Evolutionary conservation across 2,329 filamentous ascomycete genomes (phyloP).

Genomic region (Aspergillus hiratsukae): DNA sequence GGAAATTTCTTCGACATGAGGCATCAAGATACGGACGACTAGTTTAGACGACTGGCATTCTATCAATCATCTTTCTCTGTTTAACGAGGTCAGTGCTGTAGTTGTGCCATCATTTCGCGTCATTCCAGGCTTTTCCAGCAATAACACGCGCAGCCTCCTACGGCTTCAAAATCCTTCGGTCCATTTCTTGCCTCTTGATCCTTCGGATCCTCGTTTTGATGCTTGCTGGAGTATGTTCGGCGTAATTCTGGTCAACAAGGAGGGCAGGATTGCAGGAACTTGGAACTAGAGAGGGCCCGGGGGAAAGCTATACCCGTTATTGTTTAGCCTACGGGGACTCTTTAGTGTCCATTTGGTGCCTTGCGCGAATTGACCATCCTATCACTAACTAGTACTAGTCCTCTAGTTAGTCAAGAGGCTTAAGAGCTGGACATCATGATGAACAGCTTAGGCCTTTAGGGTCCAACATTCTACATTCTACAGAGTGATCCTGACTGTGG

Average conservation of each 20-base stretch:
- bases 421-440: background rate
- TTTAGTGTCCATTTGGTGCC: background rate
- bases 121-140: background rate
- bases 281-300: too few species aligned
- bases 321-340: background rate
- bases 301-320: background rate
- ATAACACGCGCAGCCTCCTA: background rate
- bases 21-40: background rate
- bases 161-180: background rate
- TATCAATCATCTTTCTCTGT: background rate
- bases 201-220: background rate
- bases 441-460: background rate
- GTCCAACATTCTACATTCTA: background rate
- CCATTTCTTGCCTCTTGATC: background rate
- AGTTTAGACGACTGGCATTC: background rate
- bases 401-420: background rate
- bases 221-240: background rate
- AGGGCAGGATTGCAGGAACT: too few species aligned
- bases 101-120: too few species aligned
- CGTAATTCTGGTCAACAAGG: background rate
- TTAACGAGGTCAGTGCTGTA: background rate
- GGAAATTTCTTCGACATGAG: constrained; percentile 12
- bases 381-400: background rate
- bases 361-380: background rate
- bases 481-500: background rate